phyloP scores from a whole-genome alignment of 2,329 filamentous ascomycete species.

The Aureobasidium uvarum region DNA sequence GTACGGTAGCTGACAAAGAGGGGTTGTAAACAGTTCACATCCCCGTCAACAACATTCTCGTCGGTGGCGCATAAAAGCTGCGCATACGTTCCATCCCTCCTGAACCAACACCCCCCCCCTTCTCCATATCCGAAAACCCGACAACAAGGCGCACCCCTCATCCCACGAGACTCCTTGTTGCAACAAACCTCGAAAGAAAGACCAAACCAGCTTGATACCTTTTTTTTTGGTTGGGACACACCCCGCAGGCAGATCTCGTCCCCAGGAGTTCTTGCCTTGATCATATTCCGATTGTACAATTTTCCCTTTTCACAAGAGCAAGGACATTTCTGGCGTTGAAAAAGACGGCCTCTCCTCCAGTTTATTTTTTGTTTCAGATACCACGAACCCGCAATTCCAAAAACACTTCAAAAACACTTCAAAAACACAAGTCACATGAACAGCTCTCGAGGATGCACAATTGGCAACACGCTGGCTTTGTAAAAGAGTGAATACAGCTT shows the following conservation, averaged over 20 bases:
- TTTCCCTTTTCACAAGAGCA: too few relatives aligned
- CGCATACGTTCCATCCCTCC: background rate
- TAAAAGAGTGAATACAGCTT: background rate
- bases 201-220: background rate
- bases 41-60: conserved; percentile 67
- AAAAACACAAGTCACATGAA: background rate
- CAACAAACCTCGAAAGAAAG: background rate
- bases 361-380: too few relatives aligned
- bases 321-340: too few relatives aligned
- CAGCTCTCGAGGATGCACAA: background rate
- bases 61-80: conserved; percentile 59
- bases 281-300: too few relatives aligned
- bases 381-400: too few relatives aligned
- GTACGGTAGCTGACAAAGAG: background rate
- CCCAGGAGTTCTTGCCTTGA: too few relatives aligned
- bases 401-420: background rate
- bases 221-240: too few relatives aligned
- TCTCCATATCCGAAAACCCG: too few relatives aligned
- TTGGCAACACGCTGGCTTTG: background rate
- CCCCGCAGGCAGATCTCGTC: too few relatives aligned
- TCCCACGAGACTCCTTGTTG: background rate
- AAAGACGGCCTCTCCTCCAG: too few relatives aligned
- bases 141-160: background rate
- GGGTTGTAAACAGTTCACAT: conserved; percentile 64
- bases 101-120: background rate